Conservation (phyloP, 768 basidiomycete species). For the Cystofilobasidium macerans region DNA sequence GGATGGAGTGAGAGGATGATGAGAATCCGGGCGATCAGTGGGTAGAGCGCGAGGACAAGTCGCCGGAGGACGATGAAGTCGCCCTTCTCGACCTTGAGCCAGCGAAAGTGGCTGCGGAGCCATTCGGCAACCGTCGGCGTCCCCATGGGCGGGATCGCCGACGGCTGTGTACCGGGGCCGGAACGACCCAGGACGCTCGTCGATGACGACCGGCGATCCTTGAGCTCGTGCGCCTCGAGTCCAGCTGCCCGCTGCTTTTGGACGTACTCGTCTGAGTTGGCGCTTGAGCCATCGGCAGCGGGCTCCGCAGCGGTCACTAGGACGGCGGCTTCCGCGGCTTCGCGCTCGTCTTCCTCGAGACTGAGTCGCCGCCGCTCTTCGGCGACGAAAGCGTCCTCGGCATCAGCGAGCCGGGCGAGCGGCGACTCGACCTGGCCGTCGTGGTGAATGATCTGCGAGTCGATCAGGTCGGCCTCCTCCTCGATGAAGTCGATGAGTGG, state of each 20-base stretch:
- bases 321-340: slow-evolving; percentile 1
- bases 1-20: slow-evolving; percentile 34
- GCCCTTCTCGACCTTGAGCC: background rate
- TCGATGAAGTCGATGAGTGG: slow-evolving; percentile 72
- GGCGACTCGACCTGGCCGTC: slow-evolving; percentile 10
- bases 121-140: background rate
- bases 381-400: background rate
- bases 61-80: background rate
- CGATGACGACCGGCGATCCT: background rate
- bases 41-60: slow-evolving; percentile 10
- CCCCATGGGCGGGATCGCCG: background rate
- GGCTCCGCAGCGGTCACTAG: background rate
- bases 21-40: slow-evolving; percentile 23
- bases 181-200: too few relatives aligned
- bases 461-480: slow-evolving; percentile 65
- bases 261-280: background rate
- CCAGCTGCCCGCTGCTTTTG: background rate
- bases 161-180: background rate
- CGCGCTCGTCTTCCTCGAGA: slow-evolving; percentile 13
- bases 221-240: slow-evolving; percentile 7
- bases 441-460: slow-evolving; percentile 50
- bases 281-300: background rate
- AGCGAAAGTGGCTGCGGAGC: background rate
- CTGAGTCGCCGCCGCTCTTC: slow-evolving; percentile 5
- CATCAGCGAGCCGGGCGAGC: slow-evolving; percentile 1